phyloP scores from a whole-genome alignment of 1,284 basidiomycete genomes.

The Cutaneotrichosporon dermatis region DNA sequence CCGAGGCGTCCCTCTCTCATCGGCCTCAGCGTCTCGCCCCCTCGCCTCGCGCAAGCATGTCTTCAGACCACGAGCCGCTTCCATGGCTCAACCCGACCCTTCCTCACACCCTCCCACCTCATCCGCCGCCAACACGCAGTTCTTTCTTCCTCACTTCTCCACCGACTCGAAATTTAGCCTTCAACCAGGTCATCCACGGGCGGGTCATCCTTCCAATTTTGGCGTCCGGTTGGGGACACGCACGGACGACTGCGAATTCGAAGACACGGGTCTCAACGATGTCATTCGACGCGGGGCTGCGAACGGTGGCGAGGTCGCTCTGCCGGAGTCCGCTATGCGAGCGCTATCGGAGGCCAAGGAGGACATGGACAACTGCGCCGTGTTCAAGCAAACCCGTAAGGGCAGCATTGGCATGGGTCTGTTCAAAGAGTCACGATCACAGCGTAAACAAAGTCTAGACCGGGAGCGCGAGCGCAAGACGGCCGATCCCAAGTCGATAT shows the following conservation, averaged over 20 bases:
- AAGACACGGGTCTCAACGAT: slow-evolving; percentile 41
- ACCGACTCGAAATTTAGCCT: slow-evolving; percentile 47
- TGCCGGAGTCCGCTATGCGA: slow-evolving; percentile 40
- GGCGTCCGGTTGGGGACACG: slow-evolving; percentile 43
- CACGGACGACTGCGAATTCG: slow-evolving; percentile 37
- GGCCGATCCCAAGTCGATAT: not conserved
- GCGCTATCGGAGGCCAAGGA: slow-evolving; percentile 45
- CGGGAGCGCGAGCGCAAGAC: not conserved
- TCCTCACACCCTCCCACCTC: not conserved
- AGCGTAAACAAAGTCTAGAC: not conserved
- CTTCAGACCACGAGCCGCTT: slow-evolving; percentile 28
- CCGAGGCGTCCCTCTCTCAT: too few relatives aligned
- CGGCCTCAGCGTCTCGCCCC: slow-evolving; percentile 5
- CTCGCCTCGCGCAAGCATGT: slow-evolving; percentile 4
- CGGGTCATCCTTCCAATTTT: slow-evolving; percentile 9
- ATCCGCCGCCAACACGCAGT: slow-evolving; percentile 14
- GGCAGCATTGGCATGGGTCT: slow-evolving; percentile 50
- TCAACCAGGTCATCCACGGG: slow-evolving; percentile 3
- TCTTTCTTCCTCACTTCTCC: slow-evolving; percentile 45
- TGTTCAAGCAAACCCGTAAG: slow-evolving; percentile 46
- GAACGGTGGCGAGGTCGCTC: slow-evolving; percentile 35
- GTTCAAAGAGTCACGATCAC: slow-evolving; percentile 42
- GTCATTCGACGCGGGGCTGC: slow-evolving; percentile 37
- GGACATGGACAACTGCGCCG: slow-evolving; percentile 26
- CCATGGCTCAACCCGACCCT: slow-evolving; percentile 21